Base-by-base conservation (phyloP, 139 green algal genomes). In the Micractinium conductrix region DNA sequence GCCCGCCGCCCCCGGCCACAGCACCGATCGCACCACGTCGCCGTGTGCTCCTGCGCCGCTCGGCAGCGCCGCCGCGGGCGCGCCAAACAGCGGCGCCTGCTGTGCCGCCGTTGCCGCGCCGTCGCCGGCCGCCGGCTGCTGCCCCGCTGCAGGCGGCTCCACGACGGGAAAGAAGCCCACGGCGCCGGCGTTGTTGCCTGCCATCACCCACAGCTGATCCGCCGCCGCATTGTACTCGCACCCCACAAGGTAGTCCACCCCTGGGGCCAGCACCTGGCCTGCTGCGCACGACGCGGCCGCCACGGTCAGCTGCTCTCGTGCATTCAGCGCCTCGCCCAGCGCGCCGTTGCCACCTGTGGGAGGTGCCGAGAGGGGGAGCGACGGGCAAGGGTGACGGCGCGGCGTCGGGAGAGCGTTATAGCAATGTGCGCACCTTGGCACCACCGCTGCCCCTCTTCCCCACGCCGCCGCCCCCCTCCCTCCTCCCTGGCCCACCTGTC, bases 201-300 rank as follows among this genome's bases (percentile, higher is more conserved):
- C 93, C 37, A 93, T 40, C 42, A 94, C 58, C 50, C 73, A 74
- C 81, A 96, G 81, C 69, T 94, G 79, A 60, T 88, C 70, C 5
- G 45, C 87, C 16, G 60, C 78, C 5, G 45, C 37, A 79, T 93
- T 91, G 72, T 93, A 96, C 26, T 92, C 86, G 74, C 92, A 95
- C 21, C 84, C 81, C 0, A 94, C 74, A 8, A 96, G 55, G 89
- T 96, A 97, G 42, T 93, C 91, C 9, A 94, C 86, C 35, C 62
- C 69, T 33, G 62, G 53, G 37, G 50, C 80, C 19, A 85, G 69
- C 24, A 70, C 62, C 63, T 78, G 75, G 45, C 55, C 70, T 30
- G 45, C 44, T 50, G 63, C 55, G 26, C 60, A 58, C 55, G 71
- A 44, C 82, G 65, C 78, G 21, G 72, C 65, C 50, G 71, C 58